Conservation (phyloP, 495 filamentous ascomycete species). For the Aspergillus kassunensis region DNA sequence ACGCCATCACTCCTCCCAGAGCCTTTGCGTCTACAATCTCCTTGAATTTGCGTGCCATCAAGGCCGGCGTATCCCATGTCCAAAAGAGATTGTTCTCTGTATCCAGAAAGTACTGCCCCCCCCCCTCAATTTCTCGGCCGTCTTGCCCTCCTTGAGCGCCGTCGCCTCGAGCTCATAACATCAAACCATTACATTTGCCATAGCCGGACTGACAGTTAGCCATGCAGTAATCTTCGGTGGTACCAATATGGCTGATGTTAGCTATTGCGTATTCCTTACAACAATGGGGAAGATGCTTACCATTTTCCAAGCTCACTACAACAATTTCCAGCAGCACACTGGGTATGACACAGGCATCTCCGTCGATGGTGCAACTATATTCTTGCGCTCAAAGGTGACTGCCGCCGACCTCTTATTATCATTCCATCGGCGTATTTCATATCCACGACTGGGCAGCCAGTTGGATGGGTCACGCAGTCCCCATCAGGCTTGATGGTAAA, state of each 20-base stretch:
- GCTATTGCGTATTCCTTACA: background rate
- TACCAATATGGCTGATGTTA: constrained; percentile 17
- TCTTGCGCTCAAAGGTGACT: constrained; percentile 51
- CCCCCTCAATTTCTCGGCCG: constrained; percentile 60
- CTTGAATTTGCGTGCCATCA: constrained; percentile 61
- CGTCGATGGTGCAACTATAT: constrained; percentile 43
- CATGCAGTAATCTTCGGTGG: constrained; percentile 35
- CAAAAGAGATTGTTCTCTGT: constrained; percentile 58
- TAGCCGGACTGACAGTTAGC: constrained; percentile 39
- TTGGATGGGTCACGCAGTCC: constrained; percentile 40
- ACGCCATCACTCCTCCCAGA: constrained; percentile 68
- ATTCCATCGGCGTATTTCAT: constrained; percentile 61
- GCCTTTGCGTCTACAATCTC: constrained; percentile 53
- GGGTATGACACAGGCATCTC: no score
- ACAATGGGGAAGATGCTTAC: constrained; percentile 20
- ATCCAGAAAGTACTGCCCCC: constrained; percentile 71
- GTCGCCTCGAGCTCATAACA: constrained; percentile 39
- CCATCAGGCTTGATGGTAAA: constrained; percentile 56
- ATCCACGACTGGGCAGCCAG: constrained; percentile 59
- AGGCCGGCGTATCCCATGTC: constrained; percentile 67
- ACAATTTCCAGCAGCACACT: constrained; percentile 33
- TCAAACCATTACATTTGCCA: constrained; percentile 40
- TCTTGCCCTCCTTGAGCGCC: constrained; percentile 51
- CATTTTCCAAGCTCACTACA: constrained; percentile 39
- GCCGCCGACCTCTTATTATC: constrained; percentile 61